A percentile compares a stretch with the other conserved stretches of the same genome.
phyloP scores from a whole-genome alignment of 2,329 filamentous ascomycete species.

The Pseudopithomyces chartarum region DNA sequence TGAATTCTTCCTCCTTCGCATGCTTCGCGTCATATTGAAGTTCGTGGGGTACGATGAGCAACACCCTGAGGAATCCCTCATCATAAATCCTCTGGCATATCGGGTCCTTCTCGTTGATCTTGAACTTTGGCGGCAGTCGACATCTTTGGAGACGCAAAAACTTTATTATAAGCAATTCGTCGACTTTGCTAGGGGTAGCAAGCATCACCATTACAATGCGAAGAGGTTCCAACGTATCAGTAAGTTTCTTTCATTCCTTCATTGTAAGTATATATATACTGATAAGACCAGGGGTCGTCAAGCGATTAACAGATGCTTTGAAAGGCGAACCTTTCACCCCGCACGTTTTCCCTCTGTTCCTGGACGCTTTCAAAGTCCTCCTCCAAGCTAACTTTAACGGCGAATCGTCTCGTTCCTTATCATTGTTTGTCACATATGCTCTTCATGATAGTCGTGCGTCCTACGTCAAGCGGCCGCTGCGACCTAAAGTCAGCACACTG shows the following conservation, averaged over 20 bases:
- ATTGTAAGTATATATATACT: slow-evolving; percentile 19
- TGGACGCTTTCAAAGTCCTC: slow-evolving; percentile 78
- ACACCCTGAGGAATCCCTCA: slow-evolving; percentile 84
- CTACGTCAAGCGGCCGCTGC: slow-evolving; percentile 40
- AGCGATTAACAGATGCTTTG: slow-evolving; percentile 84
- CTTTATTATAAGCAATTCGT: slow-evolving; percentile 93
- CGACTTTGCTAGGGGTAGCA: slow-evolving; percentile 86
- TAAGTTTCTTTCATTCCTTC: slow-evolving; percentile 54
- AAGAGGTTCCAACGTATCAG: slow-evolving; percentile 87
- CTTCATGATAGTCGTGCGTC: slow-evolving; percentile 68
- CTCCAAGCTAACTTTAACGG: slow-evolving; percentile 81
- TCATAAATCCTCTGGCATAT: slow-evolving; percentile 94
- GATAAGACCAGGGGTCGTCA: slow-evolving; percentile 73
- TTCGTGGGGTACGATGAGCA: slow-evolving; percentile 88
- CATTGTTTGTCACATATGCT: slow-evolving; percentile 91
- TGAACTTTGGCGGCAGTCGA: slow-evolving; percentile 83
- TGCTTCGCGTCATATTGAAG: slow-evolving; percentile 77
- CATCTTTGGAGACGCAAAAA: slow-evolving; percentile 75
- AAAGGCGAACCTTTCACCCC: slow-evolving; percentile 80
- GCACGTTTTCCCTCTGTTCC: slow-evolving; percentile 75
- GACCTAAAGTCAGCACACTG: slow-evolving; percentile 39
- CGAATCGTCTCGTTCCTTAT: slow-evolving; percentile 83
- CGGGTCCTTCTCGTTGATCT: slow-evolving; percentile 89
- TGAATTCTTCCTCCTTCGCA: slow-evolving; percentile 59
- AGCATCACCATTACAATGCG: slow-evolving; percentile 89